A percentile compares a stretch with the other conserved stretches of the same genome.
phyloP scores from a whole-genome alignment of 2,329 filamentous ascomycete species.

The Calycina marina region DNA sequence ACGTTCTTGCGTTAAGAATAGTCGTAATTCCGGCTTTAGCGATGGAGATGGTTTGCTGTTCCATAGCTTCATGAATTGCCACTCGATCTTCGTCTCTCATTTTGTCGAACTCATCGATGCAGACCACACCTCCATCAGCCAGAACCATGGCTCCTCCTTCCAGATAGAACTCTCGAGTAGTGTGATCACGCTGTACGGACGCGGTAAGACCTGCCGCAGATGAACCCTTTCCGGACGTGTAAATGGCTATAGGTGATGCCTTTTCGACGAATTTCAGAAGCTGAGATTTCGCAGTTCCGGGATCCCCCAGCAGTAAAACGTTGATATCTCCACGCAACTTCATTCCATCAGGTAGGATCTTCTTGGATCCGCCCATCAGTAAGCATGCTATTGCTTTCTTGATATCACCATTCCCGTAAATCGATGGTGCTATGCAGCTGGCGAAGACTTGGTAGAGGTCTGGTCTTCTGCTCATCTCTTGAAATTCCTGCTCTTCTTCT shows the following conservation, averaged over 20 bases:
- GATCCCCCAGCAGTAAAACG: constrained; percentile 88
- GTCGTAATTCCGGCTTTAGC: constrained; percentile 92
- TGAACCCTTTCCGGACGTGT: constrained; percentile 96
- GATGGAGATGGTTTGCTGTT: constrained; percentile 74
- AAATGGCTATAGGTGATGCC: constrained; percentile 90
- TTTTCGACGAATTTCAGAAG: constrained; percentile 95
- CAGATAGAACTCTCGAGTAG: constrained; percentile 89
- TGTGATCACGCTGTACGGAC: constrained; percentile 85
- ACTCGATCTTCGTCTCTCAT: constrained; percentile 70
- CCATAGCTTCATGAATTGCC: constrained; percentile 78
- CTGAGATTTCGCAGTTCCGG: constrained; percentile 96
- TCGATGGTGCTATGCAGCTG: constrained; percentile 88
- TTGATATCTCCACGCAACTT: constrained; percentile 96
- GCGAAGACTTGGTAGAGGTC: constrained; percentile 89
- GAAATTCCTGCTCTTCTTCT: constrained; percentile 93
- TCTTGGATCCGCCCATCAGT: constrained; percentile 88
- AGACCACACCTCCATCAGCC: constrained; percentile 71
- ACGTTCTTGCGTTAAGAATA: constrained; percentile 88
- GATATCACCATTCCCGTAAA: constrained; percentile 91
- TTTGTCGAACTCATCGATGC: constrained; percentile 77
- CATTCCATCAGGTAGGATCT: constrained; percentile 96
- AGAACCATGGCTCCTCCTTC: constrained; percentile 98
- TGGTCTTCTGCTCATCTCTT: constrained; percentile 75
- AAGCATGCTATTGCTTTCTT: constrained; percentile 95
- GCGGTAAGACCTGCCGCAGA: constrained; percentile 95